phyloP scores from a whole-genome alignment of 345 rosid genomes.

The Ceriops zippeliana region DNA sequence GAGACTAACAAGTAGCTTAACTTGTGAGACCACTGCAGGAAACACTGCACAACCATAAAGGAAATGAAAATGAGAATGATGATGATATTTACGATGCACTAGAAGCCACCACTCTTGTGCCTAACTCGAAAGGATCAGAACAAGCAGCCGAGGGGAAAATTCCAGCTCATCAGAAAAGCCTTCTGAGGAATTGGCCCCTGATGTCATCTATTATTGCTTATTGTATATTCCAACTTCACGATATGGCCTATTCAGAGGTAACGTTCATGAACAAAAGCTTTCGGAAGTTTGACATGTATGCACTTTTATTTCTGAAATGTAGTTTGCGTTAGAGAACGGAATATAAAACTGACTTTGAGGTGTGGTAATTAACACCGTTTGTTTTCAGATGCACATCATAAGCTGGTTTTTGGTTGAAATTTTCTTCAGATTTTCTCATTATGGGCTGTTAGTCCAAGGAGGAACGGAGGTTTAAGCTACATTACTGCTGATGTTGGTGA shows the following conservation, averaged over 20 bases:
- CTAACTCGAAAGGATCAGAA: constrained; percentile 12
- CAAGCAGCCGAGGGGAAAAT: constrained; percentile 2
- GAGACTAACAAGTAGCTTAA: background rate
- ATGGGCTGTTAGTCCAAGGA: constrained; percentile 53
- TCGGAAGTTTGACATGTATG: too few relatives aligned
- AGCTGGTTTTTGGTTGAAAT: background rate
- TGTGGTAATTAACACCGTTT: too few relatives aligned
- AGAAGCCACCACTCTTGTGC: constrained; percentile 12
- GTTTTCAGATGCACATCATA: too few relatives aligned
- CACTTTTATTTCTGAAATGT: too few relatives aligned
- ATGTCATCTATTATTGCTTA: constrained; percentile 42
- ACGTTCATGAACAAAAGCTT: background rate
- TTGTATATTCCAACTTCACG: constrained; percentile 52
- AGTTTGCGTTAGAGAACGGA: too few relatives aligned
- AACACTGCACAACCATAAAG: constrained; percentile 44
- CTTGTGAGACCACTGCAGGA: constrained; percentile 29
- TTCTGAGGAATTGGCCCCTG: constrained; percentile 45
- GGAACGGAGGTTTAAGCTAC: constrained; percentile 43
- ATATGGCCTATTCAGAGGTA: constrained; percentile 55
- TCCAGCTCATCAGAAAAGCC: constrained; percentile 24
- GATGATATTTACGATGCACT: constrained; percentile 11
- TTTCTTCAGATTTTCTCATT: constrained; percentile 44
- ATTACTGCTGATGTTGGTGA: constrained; percentile 48
- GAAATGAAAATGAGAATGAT: constrained; percentile 6
- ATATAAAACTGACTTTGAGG: too few relatives aligned